Base-by-base conservation (phyloP, 1,284 basidiomycete genomes). In the Cutaneotrichosporon sp. region DNA sequence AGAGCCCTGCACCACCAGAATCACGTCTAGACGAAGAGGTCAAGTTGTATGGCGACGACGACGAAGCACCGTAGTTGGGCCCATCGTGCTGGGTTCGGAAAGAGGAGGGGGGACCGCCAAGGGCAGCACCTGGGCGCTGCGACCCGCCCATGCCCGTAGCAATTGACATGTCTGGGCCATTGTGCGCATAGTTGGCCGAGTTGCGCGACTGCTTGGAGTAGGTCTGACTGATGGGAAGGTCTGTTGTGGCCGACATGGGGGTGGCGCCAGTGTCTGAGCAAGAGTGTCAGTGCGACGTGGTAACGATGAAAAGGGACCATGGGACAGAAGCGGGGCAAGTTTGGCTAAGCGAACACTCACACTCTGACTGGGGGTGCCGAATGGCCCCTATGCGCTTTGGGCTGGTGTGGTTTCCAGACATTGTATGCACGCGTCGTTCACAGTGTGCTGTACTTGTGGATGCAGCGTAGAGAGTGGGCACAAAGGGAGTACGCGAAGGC, bases 201-300 rank as follows among this genome's bases (percentile, higher is more conserved):
- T 72, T 67, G 45, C 73, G 65, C 15, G 73, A 67, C 14, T 73
- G 74, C 21, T 72, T 67, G 7, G 69, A 66, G 46, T 64, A 58
- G 21, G 54, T 51, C 49, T 62, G 56, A 21, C 58, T 55, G 41
- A 55, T 59, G 40, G 67, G 62, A 13, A 60, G 52, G 35, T 60
- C 59, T 17, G 49, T 18, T 40, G 41, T 33, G 8, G 42, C 22
- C 13, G 66, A 51, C 60, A 72, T 65, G 17, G 73, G 72, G 4
- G 70, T 73, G 18, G 73, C 73, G 35, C 73, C 73, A 52, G 65
- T 74, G 60, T 75, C 73, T 75, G 54, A 38, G 17, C 21, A 33
- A 35, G 46, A 23, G 26, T 30, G 48, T 51, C 45, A 56, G 50
- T 48, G 48, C 48, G 41, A 15, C 18, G 39, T 33, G 8, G 38